Conservation (phyloP, 129 eudicot genomes). For the Flaveria bidentis region DNA sequence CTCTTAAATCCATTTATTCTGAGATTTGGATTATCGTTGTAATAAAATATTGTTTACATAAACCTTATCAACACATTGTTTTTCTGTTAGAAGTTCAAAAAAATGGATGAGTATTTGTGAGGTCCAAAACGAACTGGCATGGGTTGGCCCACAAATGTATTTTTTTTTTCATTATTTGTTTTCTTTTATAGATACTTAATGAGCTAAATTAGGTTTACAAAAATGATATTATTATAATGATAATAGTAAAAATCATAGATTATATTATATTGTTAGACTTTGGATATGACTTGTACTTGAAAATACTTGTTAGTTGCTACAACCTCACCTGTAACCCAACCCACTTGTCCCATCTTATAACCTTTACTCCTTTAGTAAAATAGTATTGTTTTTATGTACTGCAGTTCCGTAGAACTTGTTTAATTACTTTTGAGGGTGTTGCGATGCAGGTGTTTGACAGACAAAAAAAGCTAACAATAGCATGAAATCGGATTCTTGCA, state of each 20-base stretch:
- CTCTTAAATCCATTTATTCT: neutral
- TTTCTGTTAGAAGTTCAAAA: neutral
- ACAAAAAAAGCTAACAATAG: slow-evolving; percentile 19
- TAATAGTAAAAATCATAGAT: neutral
- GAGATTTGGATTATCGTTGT: neutral
- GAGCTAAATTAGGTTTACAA: neutral
- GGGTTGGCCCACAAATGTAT: neutral
- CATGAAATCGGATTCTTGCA: slow-evolving; percentile 7
- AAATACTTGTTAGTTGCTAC: neutral
- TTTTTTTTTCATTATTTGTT: neutral
- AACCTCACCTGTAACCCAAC: neutral
- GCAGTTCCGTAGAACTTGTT: slow-evolving; percentile 14
- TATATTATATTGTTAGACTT: neutral
- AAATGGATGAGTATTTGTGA: neutral
- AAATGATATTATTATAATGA: neutral
- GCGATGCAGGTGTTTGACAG: slow-evolving; percentile 66
- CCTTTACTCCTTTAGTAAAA: slow-evolving; percentile 1
- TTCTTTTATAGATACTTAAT: neutral
- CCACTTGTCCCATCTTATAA: neutral
- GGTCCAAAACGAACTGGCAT: neutral
- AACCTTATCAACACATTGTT: neutral
- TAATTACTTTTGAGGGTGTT: slow-evolving; percentile 26
- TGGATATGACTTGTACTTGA: neutral
- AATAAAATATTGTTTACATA: neutral
- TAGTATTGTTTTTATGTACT: neutral